These are phyloP conservation scores for Thelephora terrestris DNA, from an alignment of 1,284 basidiomycete species.

Conservation along the genomic window DNA sequence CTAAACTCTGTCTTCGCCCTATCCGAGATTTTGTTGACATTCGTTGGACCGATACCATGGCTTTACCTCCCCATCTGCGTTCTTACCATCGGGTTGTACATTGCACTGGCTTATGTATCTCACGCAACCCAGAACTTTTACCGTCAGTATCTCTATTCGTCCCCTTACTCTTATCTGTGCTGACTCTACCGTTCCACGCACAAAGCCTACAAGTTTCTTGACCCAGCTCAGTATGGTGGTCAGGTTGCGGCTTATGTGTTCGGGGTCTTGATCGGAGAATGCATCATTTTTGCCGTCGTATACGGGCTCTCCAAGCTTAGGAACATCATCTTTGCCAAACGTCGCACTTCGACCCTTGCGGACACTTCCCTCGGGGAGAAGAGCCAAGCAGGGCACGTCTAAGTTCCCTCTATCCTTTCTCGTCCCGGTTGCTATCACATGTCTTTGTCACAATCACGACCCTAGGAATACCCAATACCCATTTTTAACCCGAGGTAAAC, in stretches of 20 bases:
- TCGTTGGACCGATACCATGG: conserved; percentile 43
- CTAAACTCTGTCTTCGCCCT: conserved; percentile 49
- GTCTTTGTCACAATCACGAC: too few relatives aligned
- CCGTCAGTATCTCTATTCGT: conserved; percentile 30
- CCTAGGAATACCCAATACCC: too few relatives aligned
- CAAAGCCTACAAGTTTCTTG: conserved; percentile 38
- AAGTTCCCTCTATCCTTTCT: too few relatives aligned
- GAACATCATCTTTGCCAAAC: conserved; percentile 4
- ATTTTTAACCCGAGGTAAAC: too few relatives aligned
- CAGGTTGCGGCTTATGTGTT: conserved; percentile 36
- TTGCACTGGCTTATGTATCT: conserved; percentile 60
- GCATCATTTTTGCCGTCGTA: conserved; percentile 16
- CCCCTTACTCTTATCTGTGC: neutral
- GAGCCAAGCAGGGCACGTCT: too few relatives aligned
- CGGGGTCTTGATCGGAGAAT: conserved; percentile 16
- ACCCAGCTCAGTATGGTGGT: conserved; percentile 25
- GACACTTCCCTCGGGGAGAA: too few relatives aligned
- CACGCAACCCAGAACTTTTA: conserved; percentile 50
- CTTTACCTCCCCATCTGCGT: conserved; percentile 35
- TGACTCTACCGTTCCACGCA: neutral
- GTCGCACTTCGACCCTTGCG: neutral
- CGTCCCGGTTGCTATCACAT: too few relatives aligned
- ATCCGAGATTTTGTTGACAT: conserved; percentile 48
- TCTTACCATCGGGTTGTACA: conserved; percentile 42
- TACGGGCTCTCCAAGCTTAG: conserved; percentile 12